phyloP scores from a whole-genome alignment of 1,139 yeast genomes.

The Hyphopichia buzzinii region DNA sequence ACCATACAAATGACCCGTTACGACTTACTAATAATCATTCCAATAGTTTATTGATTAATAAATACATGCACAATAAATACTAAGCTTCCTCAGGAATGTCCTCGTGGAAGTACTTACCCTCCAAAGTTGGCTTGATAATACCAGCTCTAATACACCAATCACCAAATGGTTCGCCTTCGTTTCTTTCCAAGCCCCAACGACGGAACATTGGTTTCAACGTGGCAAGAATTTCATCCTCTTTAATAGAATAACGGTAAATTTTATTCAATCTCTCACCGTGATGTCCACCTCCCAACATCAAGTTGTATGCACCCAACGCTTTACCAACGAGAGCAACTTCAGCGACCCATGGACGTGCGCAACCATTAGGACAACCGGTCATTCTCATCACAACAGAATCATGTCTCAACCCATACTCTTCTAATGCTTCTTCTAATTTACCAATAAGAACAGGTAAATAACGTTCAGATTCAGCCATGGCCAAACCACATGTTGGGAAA shows the following conservation, averaged over 20 bases:
- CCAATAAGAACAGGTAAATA: conserved; percentile 81
- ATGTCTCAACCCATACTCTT: conserved; percentile 90
- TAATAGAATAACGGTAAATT: conserved; percentile 81
- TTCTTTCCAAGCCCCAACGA: conserved; percentile 90
- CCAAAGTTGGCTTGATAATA: conserved; percentile 80
- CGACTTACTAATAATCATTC: too few relatives aligned
- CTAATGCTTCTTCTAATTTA: conserved; percentile 80
- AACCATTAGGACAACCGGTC: conserved; percentile 99
- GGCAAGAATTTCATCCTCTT: conserved; percentile 82
- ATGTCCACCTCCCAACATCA: conserved; percentile 96
- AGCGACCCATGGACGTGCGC: conserved; percentile 98
- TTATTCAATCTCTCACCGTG: conserved; percentile 93
- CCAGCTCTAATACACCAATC: conserved; percentile 88
- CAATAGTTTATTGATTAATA: too few relatives aligned
- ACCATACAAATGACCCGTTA: too few relatives aligned
- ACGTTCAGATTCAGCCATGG: conserved; percentile 98
- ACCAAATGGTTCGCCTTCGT: conserved; percentile 92
- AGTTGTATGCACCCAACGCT: conserved; percentile 88
- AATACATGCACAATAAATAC: not conserved
- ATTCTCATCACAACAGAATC: conserved; percentile 96
- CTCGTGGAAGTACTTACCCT: conserved; percentile 94
- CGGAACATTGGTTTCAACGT: conserved; percentile 83
- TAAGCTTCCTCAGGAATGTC: conserved; percentile 80
- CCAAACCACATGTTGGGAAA: conserved; percentile 97
- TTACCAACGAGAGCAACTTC: conserved; percentile 96